phyloP scores from a whole-genome alignment of 257 asterid species.

The Gardenia jasminoides region DNA sequence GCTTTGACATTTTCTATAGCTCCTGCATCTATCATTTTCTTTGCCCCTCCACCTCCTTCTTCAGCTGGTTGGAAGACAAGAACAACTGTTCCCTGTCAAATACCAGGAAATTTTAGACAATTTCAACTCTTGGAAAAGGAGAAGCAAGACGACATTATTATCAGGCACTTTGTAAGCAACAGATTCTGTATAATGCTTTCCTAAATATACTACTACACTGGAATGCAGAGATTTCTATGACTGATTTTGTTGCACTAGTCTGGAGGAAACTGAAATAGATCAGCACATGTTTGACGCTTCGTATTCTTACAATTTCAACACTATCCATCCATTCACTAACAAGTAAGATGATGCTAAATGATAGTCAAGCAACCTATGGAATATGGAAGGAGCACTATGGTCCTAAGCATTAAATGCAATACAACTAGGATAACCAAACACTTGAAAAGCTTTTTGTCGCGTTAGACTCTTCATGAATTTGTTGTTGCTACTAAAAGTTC shows the following conservation, averaged over 20 bases:
- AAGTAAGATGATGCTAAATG: neutral
- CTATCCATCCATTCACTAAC: neutral
- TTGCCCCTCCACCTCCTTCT: constrained; percentile 97
- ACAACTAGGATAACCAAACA: neutral
- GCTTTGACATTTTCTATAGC: constrained; percentile 73
- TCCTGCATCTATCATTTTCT: constrained; percentile 79
- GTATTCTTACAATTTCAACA: no score
- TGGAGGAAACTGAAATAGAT: neutral
- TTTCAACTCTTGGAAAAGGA: neutral
- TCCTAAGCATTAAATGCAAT: neutral
- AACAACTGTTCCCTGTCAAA: constrained; percentile 79
- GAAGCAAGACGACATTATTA: neutral
- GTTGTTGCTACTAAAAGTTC: neutral
- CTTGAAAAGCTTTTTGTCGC: neutral
- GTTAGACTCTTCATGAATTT: neutral
- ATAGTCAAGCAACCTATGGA: neutral
- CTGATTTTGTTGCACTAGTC: neutral
- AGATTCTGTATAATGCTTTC: neutral
- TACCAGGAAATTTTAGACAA: constrained; percentile 6
- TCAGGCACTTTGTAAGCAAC: neutral
- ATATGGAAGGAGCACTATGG: constrained; percentile 1
- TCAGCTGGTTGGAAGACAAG: constrained; percentile 97
- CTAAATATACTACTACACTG: neutral
- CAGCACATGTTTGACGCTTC: neutral
- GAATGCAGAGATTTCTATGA: neutral